Conservation (phyloP, 495 filamentous ascomycete species). For the Hyaloscypha variabilis region DNA sequence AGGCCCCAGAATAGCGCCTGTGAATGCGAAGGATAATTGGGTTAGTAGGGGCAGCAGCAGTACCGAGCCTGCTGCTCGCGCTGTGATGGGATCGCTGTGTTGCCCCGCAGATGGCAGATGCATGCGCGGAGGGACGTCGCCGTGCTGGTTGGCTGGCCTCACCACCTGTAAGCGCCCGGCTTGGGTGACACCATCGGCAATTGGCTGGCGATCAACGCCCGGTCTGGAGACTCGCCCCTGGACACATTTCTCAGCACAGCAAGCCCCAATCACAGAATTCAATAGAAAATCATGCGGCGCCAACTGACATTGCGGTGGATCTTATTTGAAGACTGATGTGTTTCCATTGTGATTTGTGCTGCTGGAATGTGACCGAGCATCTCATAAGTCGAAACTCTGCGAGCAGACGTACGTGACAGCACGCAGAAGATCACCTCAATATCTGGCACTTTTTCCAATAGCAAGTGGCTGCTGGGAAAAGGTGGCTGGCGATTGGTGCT, state of each 20-base stretch:
- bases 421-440: not conserved
- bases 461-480: not conserved
- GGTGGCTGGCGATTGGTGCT: not conserved
- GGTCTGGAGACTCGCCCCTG: not conserved
- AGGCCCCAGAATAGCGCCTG: slow-evolving; percentile 13
- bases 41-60: too few species aligned
- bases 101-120: not conserved
- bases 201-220: slow-evolving; percentile 1
- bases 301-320: slow-evolving; percentile 5
- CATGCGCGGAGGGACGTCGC: not conserved
- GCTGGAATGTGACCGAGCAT: not conserved
- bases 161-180: not conserved
- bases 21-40: too few species aligned
- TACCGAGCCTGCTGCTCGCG: not conserved
- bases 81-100: not conserved
- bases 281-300: not conserved
- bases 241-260: not conserved
- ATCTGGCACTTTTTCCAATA: not conserved
- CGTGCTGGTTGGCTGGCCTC: not conserved
- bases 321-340: not conserved
- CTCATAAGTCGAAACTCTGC: slow-evolving; percentile 10
- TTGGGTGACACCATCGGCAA: not conserved
- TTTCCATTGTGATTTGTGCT: not conserved
- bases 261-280: slow-evolving; percentile 8
- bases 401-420: not conserved